These are phyloP conservation scores for Neophaeococcomyces aloes DNA, from an alignment of 2,329 filamentous ascomycete species.

Conservation along the genomic window DNA sequence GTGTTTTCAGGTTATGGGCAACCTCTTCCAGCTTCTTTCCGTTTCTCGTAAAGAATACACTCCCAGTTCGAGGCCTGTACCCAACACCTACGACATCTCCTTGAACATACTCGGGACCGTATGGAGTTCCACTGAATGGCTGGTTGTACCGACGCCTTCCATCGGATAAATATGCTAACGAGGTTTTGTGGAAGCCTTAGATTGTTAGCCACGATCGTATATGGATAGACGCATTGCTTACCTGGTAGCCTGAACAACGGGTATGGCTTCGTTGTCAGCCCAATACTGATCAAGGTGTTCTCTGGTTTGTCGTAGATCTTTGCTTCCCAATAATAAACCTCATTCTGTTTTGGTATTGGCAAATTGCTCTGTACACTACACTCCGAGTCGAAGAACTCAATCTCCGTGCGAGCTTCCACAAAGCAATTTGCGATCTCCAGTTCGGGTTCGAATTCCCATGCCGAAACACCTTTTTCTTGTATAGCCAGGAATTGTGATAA, in stretches of 20 bases:
- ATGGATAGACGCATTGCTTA: conserved; percentile 36
- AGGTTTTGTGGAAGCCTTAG: conserved; percentile 80
- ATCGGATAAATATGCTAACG: conserved; percentile 79
- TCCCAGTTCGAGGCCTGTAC: conserved; percentile 86
- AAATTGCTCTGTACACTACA: conserved; percentile 96
- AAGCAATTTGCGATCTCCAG: conserved; percentile 98
- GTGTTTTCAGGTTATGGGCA: conserved; percentile 79
- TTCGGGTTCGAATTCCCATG: conserved; percentile 99
- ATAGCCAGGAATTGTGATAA: conserved; percentile 95
- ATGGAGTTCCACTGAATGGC: conserved; percentile 68
- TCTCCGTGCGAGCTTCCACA: conserved; percentile 89
- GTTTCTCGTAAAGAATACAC: conserved; percentile 96
- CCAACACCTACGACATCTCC: conserved; percentile 94
- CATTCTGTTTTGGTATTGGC: conserved; percentile 95
- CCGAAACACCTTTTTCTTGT: conserved; percentile 98
- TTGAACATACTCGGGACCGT: conserved; percentile 77
- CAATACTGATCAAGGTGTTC: conserved; percentile 73
- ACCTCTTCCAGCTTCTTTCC: conserved; percentile 96
- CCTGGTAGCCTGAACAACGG: conserved; percentile 88
- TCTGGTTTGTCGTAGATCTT: conserved; percentile 98
- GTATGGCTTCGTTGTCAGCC: conserved; percentile 94
- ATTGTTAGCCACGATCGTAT: conserved; percentile 10
- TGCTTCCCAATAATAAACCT: conserved; percentile 98
- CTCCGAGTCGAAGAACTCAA: conserved; percentile 97
- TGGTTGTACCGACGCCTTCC: conserved; percentile 86